These are phyloP conservation scores for Fragaria ananassa DNA, from an alignment of 306 rosid species.

Conservation along the genomic window DNA sequence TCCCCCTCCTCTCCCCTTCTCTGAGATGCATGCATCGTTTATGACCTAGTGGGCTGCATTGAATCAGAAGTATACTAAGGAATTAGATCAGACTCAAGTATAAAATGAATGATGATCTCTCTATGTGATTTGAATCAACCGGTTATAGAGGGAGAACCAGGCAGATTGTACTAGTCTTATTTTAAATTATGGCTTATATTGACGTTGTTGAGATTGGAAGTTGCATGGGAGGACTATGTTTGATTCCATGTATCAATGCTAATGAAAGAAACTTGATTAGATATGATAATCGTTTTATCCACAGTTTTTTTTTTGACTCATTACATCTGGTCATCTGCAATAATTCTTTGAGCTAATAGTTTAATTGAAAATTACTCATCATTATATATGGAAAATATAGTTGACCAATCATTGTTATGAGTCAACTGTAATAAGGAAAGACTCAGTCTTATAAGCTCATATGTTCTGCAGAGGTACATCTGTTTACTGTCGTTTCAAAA, in stretches of 20 bases:
- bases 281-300: background rate
- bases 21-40: conserved; percentile 7
- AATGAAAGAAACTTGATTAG: background rate
- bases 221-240: background rate
- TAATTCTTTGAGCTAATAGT: conserved; percentile 2
- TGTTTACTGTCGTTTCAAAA: background rate
- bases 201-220: background rate
- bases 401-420: background rate
- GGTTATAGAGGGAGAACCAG: no score
- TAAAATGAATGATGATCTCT: background rate
- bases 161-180: no score
- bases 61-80: background rate
- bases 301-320: background rate
- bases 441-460: background rate
- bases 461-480: background rate
- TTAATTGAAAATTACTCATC: background rate
- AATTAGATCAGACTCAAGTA: background rate
- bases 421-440: background rate
- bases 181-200: background rate
- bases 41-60: conserved; percentile 6
- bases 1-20: background rate
- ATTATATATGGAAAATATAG: background rate
- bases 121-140: no score
- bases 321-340: background rate
- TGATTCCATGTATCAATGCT: background rate